Evolutionary conservation across 768 basidiomycete species (phyloP), one percentile per base, ranked within the genome.

Genomic region (Rubroboletus satanas): DNA sequence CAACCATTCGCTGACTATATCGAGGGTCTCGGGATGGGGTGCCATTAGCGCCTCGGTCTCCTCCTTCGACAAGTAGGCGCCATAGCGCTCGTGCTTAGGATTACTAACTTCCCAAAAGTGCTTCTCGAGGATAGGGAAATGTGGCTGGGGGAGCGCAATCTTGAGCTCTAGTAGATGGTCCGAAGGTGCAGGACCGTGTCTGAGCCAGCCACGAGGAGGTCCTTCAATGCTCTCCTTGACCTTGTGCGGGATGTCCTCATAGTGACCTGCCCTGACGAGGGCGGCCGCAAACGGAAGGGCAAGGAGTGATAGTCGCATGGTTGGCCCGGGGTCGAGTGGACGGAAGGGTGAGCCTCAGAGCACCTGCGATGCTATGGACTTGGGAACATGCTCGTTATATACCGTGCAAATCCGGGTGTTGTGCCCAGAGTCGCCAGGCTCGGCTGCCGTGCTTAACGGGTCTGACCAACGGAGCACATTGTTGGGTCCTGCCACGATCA

Each of bases 21-120:
- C 65, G 15, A 87, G 55, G 46, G 80, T 84, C 47, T 78, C 75
- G 0, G 74, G 72, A 58, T 78, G 76, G 3, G 88, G 88, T 18
- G 81, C 75, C 49, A 88, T 77, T 43, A 88, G 71, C 2, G 63
- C 74, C 43, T 88, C 84, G 3, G 85, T 83, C 57, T 89, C 80
- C 51, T 79, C 81, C 67, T 85, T 85, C 52, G 84, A 78, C 38
- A 90, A 68, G 64, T 83, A 74, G 18, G 74, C 71, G 1, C 82
- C 83, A 60, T 83, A 84, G 35, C 79, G 79, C 29, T 64, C 56
- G 53, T 84, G 82, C 43, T 66, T 67, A 0, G 83, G 84, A 62
- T 84, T 74, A 61, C 82, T 83, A n/a, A 83, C 73, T 65, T 84
- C 79, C 65, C 73, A 79, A 5, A 85, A 66, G 43, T 80, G 78